Evolutionary conservation across 208 protist species (phyloP).

Genomic region (Crithidia sp.): DNA sequence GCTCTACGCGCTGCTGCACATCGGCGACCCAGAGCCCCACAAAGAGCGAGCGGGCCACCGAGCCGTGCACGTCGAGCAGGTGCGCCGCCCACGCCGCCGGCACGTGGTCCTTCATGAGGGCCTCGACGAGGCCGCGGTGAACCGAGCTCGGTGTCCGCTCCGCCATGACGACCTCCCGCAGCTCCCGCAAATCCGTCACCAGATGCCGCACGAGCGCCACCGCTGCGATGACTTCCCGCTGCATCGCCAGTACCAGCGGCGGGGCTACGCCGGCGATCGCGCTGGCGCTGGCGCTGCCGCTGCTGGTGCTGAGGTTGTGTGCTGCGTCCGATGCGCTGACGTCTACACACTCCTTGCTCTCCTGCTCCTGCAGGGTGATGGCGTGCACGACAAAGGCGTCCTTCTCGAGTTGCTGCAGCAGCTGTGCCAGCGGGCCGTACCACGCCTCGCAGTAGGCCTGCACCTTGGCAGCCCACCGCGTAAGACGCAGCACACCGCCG

Average conservation of each 20-base stretch:
- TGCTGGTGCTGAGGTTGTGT: too few relatives aligned
- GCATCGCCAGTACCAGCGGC: constrained; percentile 91
- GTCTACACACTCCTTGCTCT: constrained; percentile 13
- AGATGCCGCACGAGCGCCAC: constrained; percentile 74
- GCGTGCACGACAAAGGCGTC: constrained; percentile 43
- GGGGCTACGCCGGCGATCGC: constrained; percentile 24
- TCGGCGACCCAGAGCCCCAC: constrained; percentile 65
- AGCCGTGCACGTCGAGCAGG: constrained; percentile 36
- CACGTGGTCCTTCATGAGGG: constrained; percentile 83
- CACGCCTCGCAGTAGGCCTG: constrained; percentile 49
- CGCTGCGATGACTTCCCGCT: constrained; percentile 84
- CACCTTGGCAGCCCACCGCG: constrained; percentile 63
- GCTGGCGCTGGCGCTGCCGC: neutral
- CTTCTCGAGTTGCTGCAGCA: constrained; percentile 32
- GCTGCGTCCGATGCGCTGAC: constrained; percentile 8
- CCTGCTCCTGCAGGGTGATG: constrained; percentile 33
- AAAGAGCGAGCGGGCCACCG: constrained; percentile 40
- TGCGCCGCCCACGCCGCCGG: constrained; percentile 87
- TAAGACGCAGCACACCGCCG: constrained; percentile 16
- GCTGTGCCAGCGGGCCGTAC: constrained; percentile 23
- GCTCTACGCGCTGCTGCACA: constrained; percentile 62
- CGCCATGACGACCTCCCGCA: constrained; percentile 74
- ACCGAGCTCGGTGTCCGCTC: constrained; percentile 88
- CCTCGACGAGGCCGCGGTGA: constrained; percentile 83
- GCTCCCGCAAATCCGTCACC: constrained; percentile 64